Conservation (phyloP, 2,329 filamentous ascomycete genomes). For the Fusarium phyllophilum region DNA sequence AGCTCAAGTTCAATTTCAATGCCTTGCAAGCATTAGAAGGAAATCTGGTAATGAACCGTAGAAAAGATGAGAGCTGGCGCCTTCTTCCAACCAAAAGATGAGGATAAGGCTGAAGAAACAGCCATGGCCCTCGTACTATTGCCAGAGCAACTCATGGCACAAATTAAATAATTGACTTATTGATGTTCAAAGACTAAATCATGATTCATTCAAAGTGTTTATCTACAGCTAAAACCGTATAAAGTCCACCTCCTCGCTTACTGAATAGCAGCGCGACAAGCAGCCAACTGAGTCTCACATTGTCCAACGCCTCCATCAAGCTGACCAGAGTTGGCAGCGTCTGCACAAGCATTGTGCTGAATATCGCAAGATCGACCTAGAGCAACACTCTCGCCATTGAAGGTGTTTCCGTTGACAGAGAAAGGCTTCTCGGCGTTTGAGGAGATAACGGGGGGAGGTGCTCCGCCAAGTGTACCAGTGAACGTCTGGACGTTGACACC, state of each 20-base stretch:
- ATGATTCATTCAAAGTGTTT: not conserved
- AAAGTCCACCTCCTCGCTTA: not conserved
- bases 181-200: not conserved
- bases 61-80: no score
- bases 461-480: not conserved
- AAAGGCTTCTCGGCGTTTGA: not conserved
- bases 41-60: no score
- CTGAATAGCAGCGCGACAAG: not conserved
- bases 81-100: no score
- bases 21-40: no score
- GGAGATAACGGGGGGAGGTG: not conserved
- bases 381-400: not conserved
- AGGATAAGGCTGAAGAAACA: no score
- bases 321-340: not conserved
- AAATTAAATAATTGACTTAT: not conserved
- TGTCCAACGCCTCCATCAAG: not conserved
- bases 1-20: no score
- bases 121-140: no score
- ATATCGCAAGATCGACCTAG: not conserved
- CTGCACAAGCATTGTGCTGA: not conserved
- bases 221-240: not conserved
- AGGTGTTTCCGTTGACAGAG: constrained; percentile 3
- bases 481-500: not conserved
- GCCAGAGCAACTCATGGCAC: not conserved
- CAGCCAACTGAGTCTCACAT: not conserved